Conservation (phyloP, 208 protist species). For the Acanthamoeba sp. region DNA sequence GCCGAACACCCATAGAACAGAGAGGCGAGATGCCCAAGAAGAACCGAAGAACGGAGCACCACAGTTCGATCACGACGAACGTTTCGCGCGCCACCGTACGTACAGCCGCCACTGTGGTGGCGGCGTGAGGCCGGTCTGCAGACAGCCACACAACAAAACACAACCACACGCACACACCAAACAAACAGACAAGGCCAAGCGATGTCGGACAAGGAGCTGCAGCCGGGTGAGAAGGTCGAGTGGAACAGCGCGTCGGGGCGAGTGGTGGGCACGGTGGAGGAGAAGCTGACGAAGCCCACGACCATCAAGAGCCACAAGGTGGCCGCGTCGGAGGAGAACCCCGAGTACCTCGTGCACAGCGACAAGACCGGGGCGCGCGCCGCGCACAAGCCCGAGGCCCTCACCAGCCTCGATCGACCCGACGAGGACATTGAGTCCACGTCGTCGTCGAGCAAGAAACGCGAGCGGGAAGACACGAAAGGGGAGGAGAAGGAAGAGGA, state of each 20-base stretch:
- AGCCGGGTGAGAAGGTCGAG: slow-evolving; percentile 20
- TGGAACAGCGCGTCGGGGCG: slow-evolving; percentile 22
- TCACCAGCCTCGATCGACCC: slow-evolving; percentile 32
- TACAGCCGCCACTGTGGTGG: no score
- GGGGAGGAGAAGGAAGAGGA: background rate
- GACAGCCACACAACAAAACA: background rate
- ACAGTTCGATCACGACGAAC: no score
- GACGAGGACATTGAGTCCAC: background rate
- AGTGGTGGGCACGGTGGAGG: background rate
- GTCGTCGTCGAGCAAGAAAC: background rate
- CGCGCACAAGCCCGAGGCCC: slow-evolving; percentile 13
- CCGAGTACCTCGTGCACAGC: slow-evolving; percentile 33
- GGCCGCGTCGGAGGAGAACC: slow-evolving; percentile 27
- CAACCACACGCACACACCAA: background rate
- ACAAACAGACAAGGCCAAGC: background rate
- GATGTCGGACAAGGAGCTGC: background rate
- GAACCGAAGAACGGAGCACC: no score
- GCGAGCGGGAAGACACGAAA: background rate
- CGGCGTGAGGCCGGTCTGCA: no score
- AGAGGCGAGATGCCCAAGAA: no score
- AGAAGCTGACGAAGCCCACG: slow-evolving; percentile 3
- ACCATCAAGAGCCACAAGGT: slow-evolving; percentile 54
- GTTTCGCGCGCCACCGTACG: no score
- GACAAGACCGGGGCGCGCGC: slow-evolving; percentile 2
- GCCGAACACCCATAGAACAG: no score